phyloP scores from a whole-genome alignment of 176 grass and related monocot genomes.

The Carex parvula region DNA sequence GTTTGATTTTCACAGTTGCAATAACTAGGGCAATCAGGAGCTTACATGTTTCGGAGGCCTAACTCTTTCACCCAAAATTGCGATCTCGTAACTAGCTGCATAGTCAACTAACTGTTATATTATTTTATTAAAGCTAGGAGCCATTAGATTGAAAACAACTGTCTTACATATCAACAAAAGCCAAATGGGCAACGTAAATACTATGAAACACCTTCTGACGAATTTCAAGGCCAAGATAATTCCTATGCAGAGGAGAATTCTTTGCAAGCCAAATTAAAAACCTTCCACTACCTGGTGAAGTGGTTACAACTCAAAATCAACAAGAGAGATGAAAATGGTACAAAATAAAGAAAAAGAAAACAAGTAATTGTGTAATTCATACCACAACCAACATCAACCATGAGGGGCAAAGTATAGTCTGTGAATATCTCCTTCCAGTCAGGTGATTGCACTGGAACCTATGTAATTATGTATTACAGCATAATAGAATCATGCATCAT shows the following conservation, averaged over 20 bases:
- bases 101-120: slow-evolving; percentile 12
- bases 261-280: slow-evolving; percentile 90
- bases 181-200: not conserved
- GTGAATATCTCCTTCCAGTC: slow-evolving; percentile 67
- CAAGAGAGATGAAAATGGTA: not conserved
- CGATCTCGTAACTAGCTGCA: slow-evolving; percentile 69
- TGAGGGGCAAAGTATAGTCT: slow-evolving; percentile 61
- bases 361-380: not conserved
- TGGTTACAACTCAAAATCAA: not conserved
- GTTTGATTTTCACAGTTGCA: not conserved
- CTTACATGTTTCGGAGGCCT: slow-evolving; percentile 69
- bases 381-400: slow-evolving; percentile 97
- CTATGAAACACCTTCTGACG: slow-evolving; percentile 58
- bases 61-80: slow-evolving; percentile 79
- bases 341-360: not conserved
- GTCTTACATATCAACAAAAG: not conserved
- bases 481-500: not conserved
- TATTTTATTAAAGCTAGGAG: not conserved
- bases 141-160: not conserved
- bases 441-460: slow-evolving; percentile 56
- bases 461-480: not conserved
- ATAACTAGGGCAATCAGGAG: slow-evolving; percentile 4
- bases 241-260: slow-evolving; percentile 46
- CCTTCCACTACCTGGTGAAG: slow-evolving; percentile 66
- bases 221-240: slow-evolving; percentile 92